phyloP scores from a whole-genome alignment of 345 rosid species.

The Kernera saxatilis region DNA sequence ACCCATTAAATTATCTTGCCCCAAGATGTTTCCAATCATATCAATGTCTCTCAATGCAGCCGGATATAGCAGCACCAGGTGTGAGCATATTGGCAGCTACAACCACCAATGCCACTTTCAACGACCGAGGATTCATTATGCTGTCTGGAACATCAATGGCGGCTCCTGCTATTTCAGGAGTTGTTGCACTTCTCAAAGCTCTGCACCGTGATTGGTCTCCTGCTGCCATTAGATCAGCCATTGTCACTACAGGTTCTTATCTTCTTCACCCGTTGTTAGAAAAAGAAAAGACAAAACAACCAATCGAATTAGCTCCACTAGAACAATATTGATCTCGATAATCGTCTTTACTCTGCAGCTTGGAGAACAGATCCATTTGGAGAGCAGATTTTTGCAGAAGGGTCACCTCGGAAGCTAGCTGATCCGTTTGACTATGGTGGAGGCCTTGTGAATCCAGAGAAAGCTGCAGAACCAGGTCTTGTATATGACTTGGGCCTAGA shows the following conservation, averaged over 20 bases:
- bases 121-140: conserved; percentile 16
- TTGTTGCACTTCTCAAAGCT: conserved; percentile 34
- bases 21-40: background rate
- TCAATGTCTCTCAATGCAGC: conserved; percentile 15
- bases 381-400: conserved; percentile 40
- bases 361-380: conserved; percentile 34
- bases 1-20: background rate
- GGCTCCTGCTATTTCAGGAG: conserved; percentile 32
- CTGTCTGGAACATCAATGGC: conserved; percentile 44
- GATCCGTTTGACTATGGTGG: conserved; percentile 53
- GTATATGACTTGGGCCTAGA: conserved; percentile 43
- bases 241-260: conserved; percentile 44
- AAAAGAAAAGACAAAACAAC: too few relatives aligned
- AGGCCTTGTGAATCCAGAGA: conserved; percentile 52
- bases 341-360: background rate
- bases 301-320: background rate
- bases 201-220: conserved; percentile 38
- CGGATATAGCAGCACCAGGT: conserved; percentile 41
- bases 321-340: background rate
- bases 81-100: conserved; percentile 36
- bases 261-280: background rate
- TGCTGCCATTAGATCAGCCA: conserved; percentile 40
- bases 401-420: conserved; percentile 29
- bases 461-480: conserved; percentile 52
- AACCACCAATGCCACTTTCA: background rate